phyloP scores from a whole-genome alignment of 257 asterid genomes.

The Thymus mandschuricus region DNA sequence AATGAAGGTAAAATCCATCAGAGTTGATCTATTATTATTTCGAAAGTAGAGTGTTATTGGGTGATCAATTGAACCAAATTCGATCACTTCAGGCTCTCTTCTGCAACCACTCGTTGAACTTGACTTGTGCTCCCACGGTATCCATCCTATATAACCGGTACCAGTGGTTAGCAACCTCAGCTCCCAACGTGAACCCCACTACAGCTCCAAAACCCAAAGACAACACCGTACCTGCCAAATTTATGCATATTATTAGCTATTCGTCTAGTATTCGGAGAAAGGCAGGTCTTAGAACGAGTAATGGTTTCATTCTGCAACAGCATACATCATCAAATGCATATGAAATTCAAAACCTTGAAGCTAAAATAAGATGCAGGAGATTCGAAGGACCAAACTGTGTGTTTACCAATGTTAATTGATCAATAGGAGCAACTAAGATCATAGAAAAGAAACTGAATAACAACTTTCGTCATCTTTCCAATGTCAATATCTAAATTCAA shows the following conservation, averaged over 20 bases:
- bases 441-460: neutral
- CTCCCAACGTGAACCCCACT: slow-evolving; percentile 79
- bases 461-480: neutral
- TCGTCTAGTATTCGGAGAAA: neutral
- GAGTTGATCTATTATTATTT: slow-evolving; percentile 27
- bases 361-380: neutral
- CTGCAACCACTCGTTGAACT: slow-evolving; percentile 92
- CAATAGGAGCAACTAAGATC: neutral
- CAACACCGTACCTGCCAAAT: slow-evolving; percentile 65
- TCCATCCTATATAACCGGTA: slow-evolving; percentile 75
- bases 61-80: slow-evolving; percentile 1
- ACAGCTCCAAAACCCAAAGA: slow-evolving; percentile 79
- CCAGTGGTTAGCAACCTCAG: slow-evolving; percentile 79
- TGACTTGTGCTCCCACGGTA: slow-evolving; percentile 77
- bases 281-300: neutral
- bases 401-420: neutral
- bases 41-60: slow-evolving; percentile 18
- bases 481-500: neutral
- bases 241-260: neutral
- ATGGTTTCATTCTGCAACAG: no score
- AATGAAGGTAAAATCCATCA: slow-evolving; percentile 3
- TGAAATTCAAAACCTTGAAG: neutral
- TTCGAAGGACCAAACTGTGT: neutral
- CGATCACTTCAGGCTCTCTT: slow-evolving; percentile 54
- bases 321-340: neutral